Conservation (phyloP, 2,329 filamentous ascomycete species). For the Podosphaera xanthii region DNA sequence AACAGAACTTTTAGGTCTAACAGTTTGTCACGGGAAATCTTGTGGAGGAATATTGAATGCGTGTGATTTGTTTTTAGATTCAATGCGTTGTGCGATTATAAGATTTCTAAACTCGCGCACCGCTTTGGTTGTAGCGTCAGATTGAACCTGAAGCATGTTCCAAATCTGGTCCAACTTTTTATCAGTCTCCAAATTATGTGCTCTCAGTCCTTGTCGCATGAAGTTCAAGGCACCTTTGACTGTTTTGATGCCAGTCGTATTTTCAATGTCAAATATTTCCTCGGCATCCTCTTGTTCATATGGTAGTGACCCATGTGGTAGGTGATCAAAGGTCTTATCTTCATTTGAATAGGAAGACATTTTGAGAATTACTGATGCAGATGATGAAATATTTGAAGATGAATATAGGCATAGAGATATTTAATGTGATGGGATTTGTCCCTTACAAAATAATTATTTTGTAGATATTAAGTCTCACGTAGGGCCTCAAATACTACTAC, state of each 20-base stretch:
- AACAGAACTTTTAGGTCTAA: no score
- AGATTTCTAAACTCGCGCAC: no score
- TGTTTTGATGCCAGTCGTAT: neutral
- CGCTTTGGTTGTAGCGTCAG: no score
- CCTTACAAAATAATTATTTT: no score
- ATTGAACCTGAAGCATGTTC: neutral
- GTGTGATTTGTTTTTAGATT: no score
- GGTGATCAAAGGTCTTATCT: neutral
- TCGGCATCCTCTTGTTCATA: neutral
- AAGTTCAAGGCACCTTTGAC: neutral
- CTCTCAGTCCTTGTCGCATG: neutral
- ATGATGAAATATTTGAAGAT: neutral
- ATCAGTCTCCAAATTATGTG: neutral
- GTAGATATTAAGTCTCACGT: no score
- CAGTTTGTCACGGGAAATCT: neutral
- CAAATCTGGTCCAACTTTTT: neutral
- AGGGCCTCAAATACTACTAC: no score
- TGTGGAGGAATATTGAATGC: neutral
- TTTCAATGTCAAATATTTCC: neutral
- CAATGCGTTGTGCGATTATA: no score
- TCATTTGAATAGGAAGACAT: neutral
- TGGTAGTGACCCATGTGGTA: neutral
- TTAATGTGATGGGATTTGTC: neutral
- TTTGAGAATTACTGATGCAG: neutral
- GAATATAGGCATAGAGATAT: neutral